Percentiles rank a stretch among this genome's conserved stretches.
These are phyloP conservation scores for Kwoniella heveanensis DNA, from an alignment of 768 basidiomycete species.

Conservation along the genomic window DNA sequence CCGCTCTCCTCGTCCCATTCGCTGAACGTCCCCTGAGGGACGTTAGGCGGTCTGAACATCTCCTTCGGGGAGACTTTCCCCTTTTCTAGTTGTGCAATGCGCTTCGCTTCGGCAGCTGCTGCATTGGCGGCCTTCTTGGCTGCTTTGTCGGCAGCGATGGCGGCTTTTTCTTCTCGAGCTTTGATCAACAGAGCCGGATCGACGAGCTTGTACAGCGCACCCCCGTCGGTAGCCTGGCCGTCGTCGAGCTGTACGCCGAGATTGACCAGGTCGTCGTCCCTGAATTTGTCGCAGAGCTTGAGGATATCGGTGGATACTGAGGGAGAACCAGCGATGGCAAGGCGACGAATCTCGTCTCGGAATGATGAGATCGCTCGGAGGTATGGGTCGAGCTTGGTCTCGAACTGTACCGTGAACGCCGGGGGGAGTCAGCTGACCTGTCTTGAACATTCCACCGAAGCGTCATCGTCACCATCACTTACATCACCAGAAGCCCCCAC, in stretches of 20 bases:
- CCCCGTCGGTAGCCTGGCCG: constrained; percentile 91
- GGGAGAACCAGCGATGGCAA: constrained; percentile 65
- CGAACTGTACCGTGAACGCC: constrained; percentile 69
- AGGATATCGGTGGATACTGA: constrained; percentile 74
- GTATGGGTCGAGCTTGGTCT: constrained; percentile 85
- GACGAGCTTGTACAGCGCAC: constrained; percentile 89
- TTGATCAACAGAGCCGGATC: constrained; percentile 76
- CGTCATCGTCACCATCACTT: constrained; percentile 40
- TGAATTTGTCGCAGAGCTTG: constrained; percentile 80
- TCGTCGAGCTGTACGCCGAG: constrained; percentile 95
- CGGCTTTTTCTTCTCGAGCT: constrained; percentile 85
- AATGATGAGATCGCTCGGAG: constrained; percentile 80
- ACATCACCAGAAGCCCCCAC: constrained; percentile 58
- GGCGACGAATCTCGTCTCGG: constrained; percentile 80
- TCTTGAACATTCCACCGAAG: too few species aligned
- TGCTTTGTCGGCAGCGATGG: constrained; percentile 70
- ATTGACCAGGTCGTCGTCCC: constrained; percentile 87
- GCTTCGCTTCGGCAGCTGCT: constrained; percentile 58
- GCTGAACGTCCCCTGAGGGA: constrained; percentile 68
- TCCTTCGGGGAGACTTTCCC: constrained; percentile 73
- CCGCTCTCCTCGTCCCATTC: constrained; percentile 79
- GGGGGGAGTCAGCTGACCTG: constrained; percentile 11
- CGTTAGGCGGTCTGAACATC: constrained; percentile 82
- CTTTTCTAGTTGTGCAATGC: constrained; percentile 75
- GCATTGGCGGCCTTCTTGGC: constrained; percentile 74